Evolutionary conservation across 768 basidiomycete genomes (phyloP).

Genomic region (Kwoniella botswanensis): DNA sequence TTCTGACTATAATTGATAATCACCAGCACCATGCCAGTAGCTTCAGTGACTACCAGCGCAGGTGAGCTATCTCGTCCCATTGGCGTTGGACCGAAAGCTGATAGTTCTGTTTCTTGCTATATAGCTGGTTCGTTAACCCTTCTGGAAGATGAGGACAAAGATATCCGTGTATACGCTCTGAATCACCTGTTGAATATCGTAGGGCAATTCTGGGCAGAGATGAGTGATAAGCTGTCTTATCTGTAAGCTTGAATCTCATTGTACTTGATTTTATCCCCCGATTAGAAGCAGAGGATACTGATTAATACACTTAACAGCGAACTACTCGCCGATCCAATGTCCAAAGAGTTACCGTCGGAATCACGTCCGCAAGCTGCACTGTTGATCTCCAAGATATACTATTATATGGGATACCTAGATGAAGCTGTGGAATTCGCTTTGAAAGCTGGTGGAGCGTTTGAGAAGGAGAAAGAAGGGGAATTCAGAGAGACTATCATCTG

Average conservation of each 20-base stretch:
- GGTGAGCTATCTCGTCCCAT: constrained; percentile 30
- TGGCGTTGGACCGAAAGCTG: background rate
- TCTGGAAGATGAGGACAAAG: constrained; percentile 77
- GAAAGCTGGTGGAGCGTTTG: constrained; percentile 84
- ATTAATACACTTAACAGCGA: constrained; percentile 65
- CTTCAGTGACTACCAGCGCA: constrained; percentile 50
- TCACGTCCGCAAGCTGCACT: constrained; percentile 84
- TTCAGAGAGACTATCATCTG: constrained; percentile 94
- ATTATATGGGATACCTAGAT: constrained; percentile 92
- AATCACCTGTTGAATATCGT: constrained; percentile 79
- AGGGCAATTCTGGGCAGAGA: constrained; percentile 97
- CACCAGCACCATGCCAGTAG: constrained; percentile 35
- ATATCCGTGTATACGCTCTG: constrained; percentile 91
- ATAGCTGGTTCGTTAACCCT: constrained; percentile 90
- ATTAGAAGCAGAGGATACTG: no score
- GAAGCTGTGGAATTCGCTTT: constrained; percentile 95
- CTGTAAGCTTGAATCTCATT: constrained; percentile 67
- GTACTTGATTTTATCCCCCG: background rate
- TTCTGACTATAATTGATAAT: no score
- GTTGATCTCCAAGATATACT: constrained; percentile 97
- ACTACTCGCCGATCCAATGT: constrained; percentile 79
- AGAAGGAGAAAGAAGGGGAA: constrained; percentile 68
- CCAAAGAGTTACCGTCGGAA: constrained; percentile 68
- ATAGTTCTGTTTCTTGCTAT: background rate
- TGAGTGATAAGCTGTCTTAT: constrained; percentile 86